Evolutionary conservation across 1,284 basidiomycete genomes (phyloP).

Genomic region (Malassezia yamatoensis): DNA sequence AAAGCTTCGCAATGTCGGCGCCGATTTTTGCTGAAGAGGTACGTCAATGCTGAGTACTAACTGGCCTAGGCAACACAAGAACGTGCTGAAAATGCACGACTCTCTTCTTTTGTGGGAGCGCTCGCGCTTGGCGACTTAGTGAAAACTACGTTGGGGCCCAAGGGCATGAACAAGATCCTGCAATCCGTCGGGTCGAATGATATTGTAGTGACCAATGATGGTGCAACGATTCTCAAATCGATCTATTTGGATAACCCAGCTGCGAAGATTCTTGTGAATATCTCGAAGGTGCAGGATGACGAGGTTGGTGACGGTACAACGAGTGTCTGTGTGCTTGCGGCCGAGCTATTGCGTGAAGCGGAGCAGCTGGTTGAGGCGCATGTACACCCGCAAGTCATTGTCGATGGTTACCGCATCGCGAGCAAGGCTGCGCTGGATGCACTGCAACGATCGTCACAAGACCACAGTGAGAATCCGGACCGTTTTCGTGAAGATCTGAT

Average conservation of each 20-base stretch:
- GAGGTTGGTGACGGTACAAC: slow-evolving; percentile 98
- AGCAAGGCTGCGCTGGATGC: slow-evolving; percentile 74
- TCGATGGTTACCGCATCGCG: slow-evolving; percentile 95
- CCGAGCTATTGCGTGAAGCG: slow-evolving; percentile 84
- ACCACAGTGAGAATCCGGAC: slow-evolving; percentile 63
- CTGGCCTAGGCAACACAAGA: slow-evolving; percentile 74
- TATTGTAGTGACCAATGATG: slow-evolving; percentile 96
- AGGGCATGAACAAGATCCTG: slow-evolving; percentile 88
- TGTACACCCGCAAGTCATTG: slow-evolving; percentile 97
- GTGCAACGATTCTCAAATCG: slow-evolving; percentile 92
- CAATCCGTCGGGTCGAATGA: slow-evolving; percentile 84
- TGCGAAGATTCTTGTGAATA: slow-evolving; percentile 97
- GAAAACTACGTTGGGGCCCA: slow-evolving; percentile 94
- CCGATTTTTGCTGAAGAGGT: slow-evolving; percentile 45
- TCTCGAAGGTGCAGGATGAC: slow-evolving; percentile 99
- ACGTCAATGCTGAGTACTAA: slow-evolving; percentile 12
- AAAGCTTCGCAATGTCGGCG: slow-evolving; percentile 30
- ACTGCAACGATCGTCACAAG: slow-evolving; percentile 67
- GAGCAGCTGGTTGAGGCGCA: slow-evolving; percentile 80
- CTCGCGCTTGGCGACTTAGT: slow-evolving; percentile 93
- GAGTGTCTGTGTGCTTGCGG: slow-evolving; percentile 80
- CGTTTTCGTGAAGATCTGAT: slow-evolving; percentile 80
- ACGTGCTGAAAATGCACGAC: slow-evolving; percentile 91
- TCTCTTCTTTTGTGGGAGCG: slow-evolving; percentile 94
- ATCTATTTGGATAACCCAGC: slow-evolving; percentile 97